Conservation (phyloP, 2,329 filamentous ascomycete species). For the Stagonosporopsis rhizophila region DNA sequence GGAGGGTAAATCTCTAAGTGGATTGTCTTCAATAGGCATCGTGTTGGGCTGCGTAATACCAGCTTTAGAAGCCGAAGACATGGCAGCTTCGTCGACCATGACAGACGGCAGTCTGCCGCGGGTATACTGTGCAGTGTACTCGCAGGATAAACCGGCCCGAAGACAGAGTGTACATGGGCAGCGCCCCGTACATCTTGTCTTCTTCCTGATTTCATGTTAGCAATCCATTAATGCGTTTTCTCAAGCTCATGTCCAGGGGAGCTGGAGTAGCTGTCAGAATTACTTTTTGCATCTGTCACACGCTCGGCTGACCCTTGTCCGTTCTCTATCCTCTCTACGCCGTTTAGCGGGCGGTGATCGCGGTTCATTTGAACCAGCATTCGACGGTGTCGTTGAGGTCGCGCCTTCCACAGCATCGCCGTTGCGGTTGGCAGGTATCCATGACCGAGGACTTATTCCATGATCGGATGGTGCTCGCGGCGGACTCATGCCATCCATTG, state of each 20-base stretch:
- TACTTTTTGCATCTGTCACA: slow-evolving; percentile 60
- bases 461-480: slow-evolving; percentile 16
- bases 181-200: slow-evolving; percentile 47
- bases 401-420: slow-evolving; percentile 13
- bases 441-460: slow-evolving; percentile 17
- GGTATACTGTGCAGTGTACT: slow-evolving; percentile 60
- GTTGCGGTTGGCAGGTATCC: slow-evolving; percentile 21
- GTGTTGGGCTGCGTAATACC: slow-evolving; percentile 27
- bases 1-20: slow-evolving; percentile 8
- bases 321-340: slow-evolving; percentile 45
- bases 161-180: slow-evolving; percentile 47
- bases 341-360: slow-evolving; percentile 39
- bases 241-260: no score
- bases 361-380: slow-evolving; percentile 28
- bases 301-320: slow-evolving; percentile 56
- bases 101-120: slow-evolving; percentile 55
- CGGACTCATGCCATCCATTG: slow-evolving; percentile 12
- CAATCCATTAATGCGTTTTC: not conserved
- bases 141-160: slow-evolving; percentile 50
- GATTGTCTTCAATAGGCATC: slow-evolving; percentile 19
- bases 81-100: slow-evolving; percentile 42
- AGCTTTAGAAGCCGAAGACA: slow-evolving; percentile 27
- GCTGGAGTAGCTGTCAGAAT: no score
- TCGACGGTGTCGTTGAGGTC: slow-evolving; percentile 23
- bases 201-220: slow-evolving; percentile 40